A percentile compares a stretch with the other conserved stretches of the same genome.
Evolutionary conservation across 1,284 basidiomycete genomes (phyloP).

Genomic region (Xerocomus nothofagi): DNA sequence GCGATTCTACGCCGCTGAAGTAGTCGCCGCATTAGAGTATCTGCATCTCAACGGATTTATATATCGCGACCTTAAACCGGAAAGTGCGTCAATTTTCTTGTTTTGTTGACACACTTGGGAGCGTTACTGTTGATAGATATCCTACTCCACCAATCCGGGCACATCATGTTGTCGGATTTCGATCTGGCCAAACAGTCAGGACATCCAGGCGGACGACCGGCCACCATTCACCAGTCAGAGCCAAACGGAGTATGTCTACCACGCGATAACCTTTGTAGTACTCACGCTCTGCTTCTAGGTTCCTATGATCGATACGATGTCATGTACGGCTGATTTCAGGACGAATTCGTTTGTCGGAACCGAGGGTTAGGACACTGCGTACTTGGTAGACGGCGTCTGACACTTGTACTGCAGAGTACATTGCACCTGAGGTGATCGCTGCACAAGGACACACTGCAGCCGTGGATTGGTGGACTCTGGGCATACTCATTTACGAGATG

Average conservation of each 20-base stretch:
- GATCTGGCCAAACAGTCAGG: constrained; percentile 96
- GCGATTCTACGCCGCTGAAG: constrained; percentile 98
- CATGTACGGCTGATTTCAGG: constrained; percentile 96
- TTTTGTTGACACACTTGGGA: constrained; percentile 1
- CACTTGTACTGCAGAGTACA: constrained; percentile 75
- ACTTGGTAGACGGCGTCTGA: constrained; percentile 22
- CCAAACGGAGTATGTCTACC: constrained; percentile 73
- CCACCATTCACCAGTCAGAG: constrained; percentile 84
- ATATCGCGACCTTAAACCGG: constrained; percentile 98
- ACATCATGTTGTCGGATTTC: constrained; percentile 99
- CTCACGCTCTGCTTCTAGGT: constrained; percentile 46
- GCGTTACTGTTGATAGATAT: constrained; percentile 66
- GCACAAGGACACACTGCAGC: constrained; percentile 97
- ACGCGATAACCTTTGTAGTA: constrained; percentile 17
- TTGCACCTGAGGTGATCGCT: constrained; percentile 98
- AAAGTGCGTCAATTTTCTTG: constrained; percentile 68
- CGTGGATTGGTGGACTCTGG: constrained; percentile 99
- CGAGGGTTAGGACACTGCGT: constrained; percentile 65
- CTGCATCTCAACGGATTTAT: constrained; percentile 99
- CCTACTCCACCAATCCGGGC: constrained; percentile 96
- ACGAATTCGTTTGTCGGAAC: constrained; percentile 99
- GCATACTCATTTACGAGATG: constrained; percentile 99
- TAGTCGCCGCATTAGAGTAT: constrained; percentile 97
- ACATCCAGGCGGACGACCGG: constrained; percentile 85
- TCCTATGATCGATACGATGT: constrained; percentile 93